Percentiles rank a stretch among this genome's conserved stretches.
Conservation (phyloP, 2,329 filamentous ascomycete species). For the Hortaea werneckii region DNA sequence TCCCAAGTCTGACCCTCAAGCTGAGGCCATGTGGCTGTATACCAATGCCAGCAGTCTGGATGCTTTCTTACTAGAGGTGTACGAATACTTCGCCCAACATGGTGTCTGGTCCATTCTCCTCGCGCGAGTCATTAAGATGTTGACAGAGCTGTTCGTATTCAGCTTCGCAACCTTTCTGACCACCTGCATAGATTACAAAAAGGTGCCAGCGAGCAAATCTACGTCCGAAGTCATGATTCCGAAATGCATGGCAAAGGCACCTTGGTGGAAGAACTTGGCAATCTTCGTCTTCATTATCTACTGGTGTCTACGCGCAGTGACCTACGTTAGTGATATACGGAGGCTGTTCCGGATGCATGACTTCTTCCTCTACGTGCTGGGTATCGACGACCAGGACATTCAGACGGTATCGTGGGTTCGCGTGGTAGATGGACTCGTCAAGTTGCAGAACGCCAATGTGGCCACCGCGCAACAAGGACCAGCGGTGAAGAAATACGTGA, state of each 20-base stretch:
- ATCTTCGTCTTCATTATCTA: slow-evolving; percentile 81
- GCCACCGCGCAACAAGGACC: slow-evolving; percentile 60
- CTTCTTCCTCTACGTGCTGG: slow-evolving; percentile 74
- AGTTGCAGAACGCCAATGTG: slow-evolving; percentile 74
- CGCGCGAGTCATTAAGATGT: slow-evolving; percentile 57
- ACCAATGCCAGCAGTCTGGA: slow-evolving; percentile 85
- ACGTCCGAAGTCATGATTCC: slow-evolving; percentile 54
- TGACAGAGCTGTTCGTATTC: slow-evolving; percentile 77
- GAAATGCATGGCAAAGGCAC: slow-evolving; percentile 63
- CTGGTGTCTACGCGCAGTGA: slow-evolving; percentile 70
- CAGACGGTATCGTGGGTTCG: slow-evolving; percentile 93
- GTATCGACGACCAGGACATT: slow-evolving; percentile 76
- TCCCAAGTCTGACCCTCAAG: slow-evolving; percentile 48
- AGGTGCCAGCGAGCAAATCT: slow-evolving; percentile 55
- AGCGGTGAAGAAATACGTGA: slow-evolving; percentile 52
- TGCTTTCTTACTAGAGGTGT: slow-evolving; percentile 75
- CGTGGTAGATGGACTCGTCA: slow-evolving; percentile 75
- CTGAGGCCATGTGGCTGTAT: slow-evolving; percentile 86
- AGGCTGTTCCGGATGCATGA: slow-evolving; percentile 68
- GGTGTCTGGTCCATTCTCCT: slow-evolving; percentile 79
- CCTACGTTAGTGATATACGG: slow-evolving; percentile 62
- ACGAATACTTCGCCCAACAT: slow-evolving; percentile 73
- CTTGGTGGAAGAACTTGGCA: slow-evolving; percentile 65
- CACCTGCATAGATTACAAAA: slow-evolving; percentile 74
- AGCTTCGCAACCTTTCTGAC: slow-evolving; percentile 72